Base-by-base conservation (phyloP, 2,329 filamentous ascomycete species). In the Alternaria panax region DNA sequence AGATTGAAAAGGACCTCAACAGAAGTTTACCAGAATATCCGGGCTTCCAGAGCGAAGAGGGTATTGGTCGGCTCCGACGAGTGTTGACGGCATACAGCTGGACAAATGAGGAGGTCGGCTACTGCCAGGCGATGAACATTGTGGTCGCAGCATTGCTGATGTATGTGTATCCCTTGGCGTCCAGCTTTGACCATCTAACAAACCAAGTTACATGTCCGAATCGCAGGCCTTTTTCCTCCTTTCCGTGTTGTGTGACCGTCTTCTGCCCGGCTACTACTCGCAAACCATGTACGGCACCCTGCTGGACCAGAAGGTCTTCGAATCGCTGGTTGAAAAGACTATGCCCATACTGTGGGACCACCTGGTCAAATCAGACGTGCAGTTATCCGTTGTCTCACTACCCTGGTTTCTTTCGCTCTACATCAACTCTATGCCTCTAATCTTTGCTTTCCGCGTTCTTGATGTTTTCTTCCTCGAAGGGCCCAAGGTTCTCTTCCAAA, bases 101-200 rank as follows among this genome's bases (percentile, higher is more conserved):
- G 95, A 92, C 90, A 48, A 95, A 99, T 72, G 87, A 92, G 53
- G 93, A 97, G 66, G 93, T 99, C 55, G 95, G 95, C 67, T 99
- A 99, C 79, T 99, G 95, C 78, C 95, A 99, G 80, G 95, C 95
- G 63, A 99, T 99, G 95, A 99, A 99, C 78, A 99, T 99, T 69
- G 95, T 99, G 32, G 94, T 97, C 54, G 95, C 95, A 18, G 95
- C 95, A n/a, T 82, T 99, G 58, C 85, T 99, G 69, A 99, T 99
- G 83, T 89, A 81, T 66, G 85, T 80, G 51, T 65, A 38, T 48
- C 64, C 66, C 59, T 42, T 47, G 36, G 48, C 38, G 16, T 24
- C 45, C 24, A 12, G 51, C 14, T 28, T 51, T 53, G 59, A 40
- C 50, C 52, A 53, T 71, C 73, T 79, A 66, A 80, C 67, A 40